phyloP scores from a whole-genome alignment of 768 basidiomycete genomes.

The Pisolithus tinctorius region DNA sequence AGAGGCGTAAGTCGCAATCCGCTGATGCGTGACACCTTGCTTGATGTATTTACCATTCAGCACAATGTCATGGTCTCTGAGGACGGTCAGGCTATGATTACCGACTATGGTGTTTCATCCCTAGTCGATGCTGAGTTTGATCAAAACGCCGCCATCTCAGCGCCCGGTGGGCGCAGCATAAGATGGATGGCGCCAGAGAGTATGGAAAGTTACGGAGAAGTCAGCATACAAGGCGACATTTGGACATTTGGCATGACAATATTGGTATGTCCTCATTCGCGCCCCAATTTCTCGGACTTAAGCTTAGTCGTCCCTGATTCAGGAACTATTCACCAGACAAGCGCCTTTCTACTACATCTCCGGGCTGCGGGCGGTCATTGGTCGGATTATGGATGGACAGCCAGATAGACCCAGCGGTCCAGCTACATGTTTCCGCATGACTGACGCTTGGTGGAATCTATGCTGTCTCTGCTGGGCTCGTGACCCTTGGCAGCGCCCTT shows the following conservation, averaged over 20 bases:
- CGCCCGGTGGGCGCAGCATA: background rate
- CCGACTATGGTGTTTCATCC: background rate
- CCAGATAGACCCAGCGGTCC: background rate
- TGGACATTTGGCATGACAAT: background rate
- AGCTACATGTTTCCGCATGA: background rate
- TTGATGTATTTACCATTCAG: background rate
- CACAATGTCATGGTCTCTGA: background rate
- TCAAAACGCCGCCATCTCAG: background rate
- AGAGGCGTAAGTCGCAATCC: background rate
- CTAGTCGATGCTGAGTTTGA: background rate
- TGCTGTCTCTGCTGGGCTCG: background rate
- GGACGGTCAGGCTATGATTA: background rate
- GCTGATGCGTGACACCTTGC: too few species aligned
- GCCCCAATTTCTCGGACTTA: background rate
- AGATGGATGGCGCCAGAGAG: background rate
- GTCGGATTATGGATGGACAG: background rate
- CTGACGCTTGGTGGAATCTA: background rate
- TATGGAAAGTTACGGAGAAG: background rate
- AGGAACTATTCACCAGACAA: background rate
- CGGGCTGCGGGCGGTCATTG: background rate
- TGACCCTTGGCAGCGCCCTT: background rate
- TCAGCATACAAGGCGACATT: background rate
- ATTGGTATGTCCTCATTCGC: background rate
- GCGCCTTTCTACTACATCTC: background rate
- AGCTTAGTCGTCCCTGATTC: background rate